Evolutionary conservation across 2,329 filamentous ascomycete species (phyloP), one percentile per base, ranked within the genome.

Genomic region (Capronia epimyces): DNA sequence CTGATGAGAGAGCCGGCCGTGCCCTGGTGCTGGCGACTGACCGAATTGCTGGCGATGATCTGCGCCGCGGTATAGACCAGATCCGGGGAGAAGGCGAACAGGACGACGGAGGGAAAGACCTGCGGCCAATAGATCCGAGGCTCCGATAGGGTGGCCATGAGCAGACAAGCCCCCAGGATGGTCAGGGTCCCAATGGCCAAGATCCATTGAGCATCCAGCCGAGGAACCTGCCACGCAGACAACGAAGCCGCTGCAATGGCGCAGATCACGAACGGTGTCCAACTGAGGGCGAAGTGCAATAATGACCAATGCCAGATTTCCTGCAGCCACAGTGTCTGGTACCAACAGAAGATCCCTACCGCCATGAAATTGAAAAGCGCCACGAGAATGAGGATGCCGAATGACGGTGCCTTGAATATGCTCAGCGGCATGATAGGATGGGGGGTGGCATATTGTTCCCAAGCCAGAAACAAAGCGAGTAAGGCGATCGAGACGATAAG

Each of bases 31-130:
- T 21, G 43, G 1, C 68, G 66, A 1, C 60, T 65, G 22, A 79
- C 75, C 1, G 68, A 70, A 49, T 79, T 77, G 48, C 76, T 78
- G 0, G 75, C 74, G 46, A 79, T 76, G 3, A 80, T 74, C 52
- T 79, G 74, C 0, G 74, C 75, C 0, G 73, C 74, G 0, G 74
- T 71, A 45, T 72, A 77, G 3, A 76, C 67, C 2, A 79, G 69
- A 52, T 79, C 76, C 0, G 74, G 73, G 31, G 71, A 75, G 57
- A 68, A 68, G 0, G 62, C 53, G 18, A 64, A 63, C 5, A 71
- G 55, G 3, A 70, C 49, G 9, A 65, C 64, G 1, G 66, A 66
- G 1, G 64, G 71, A 44, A 78, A 78, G 1, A 64, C 43, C 31
- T 66, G 64, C 1, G 65, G 64, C 72, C 71, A 75, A 57, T 67